A percentile compares a stretch with the other conserved stretches of the same genome.
These are phyloP conservation scores for Entomophthora muscae DNA, from an alignment of 371 early-diverging fungal genomes.

Conservation along the genomic window DNA sequence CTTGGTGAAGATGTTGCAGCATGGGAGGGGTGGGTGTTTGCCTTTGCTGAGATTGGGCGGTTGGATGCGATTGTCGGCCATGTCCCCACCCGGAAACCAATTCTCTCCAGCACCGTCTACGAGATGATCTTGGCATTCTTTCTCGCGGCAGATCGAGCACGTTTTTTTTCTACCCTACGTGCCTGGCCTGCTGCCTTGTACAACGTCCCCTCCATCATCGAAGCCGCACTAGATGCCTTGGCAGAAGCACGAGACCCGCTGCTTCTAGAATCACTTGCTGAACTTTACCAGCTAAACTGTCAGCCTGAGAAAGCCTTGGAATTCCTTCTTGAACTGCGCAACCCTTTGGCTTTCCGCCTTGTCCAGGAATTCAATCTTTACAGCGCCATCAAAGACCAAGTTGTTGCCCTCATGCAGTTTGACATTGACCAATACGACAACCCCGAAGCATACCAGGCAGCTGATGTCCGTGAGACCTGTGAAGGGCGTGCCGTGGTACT, in stretches of 20 bases:
- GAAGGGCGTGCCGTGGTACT: slow-evolving; percentile 45
- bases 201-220: slow-evolving; percentile 44
- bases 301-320: slow-evolving; percentile 61
- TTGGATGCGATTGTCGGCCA: slow-evolving; percentile 48
- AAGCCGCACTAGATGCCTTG: slow-evolving; percentile 50
- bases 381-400: slow-evolving; percentile 53
- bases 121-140: slow-evolving; percentile 67
- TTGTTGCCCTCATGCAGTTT: slow-evolving; percentile 60
- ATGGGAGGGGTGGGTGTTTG: slow-evolving; percentile 86
- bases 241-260: slow-evolving; percentile 22
- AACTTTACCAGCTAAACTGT: slow-evolving; percentile 17
- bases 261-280: background rate
- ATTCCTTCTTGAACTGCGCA: slow-evolving; percentile 50
- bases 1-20: slow-evolving; percentile 40
- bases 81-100: slow-evolving; percentile 64
- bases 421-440: slow-evolving; percentile 28
- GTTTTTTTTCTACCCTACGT: slow-evolving; percentile 34
- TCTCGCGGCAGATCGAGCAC: slow-evolving; percentile 31
- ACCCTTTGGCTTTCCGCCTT: slow-evolving; percentile 50
- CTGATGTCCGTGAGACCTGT: slow-evolving; percentile 10
- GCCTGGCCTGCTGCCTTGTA: slow-evolving; percentile 65
- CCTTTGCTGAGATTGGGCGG: slow-evolving; percentile 53
- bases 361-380: slow-evolving; percentile 65
- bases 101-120: slow-evolving; percentile 59
- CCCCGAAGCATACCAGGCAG: slow-evolving; percentile 11